Evolutionary conservation across 1,139 yeast genomes (phyloP), one percentile per base, ranked within the genome.

Genomic region (Scheffersomyces illinoinensis): DNA sequence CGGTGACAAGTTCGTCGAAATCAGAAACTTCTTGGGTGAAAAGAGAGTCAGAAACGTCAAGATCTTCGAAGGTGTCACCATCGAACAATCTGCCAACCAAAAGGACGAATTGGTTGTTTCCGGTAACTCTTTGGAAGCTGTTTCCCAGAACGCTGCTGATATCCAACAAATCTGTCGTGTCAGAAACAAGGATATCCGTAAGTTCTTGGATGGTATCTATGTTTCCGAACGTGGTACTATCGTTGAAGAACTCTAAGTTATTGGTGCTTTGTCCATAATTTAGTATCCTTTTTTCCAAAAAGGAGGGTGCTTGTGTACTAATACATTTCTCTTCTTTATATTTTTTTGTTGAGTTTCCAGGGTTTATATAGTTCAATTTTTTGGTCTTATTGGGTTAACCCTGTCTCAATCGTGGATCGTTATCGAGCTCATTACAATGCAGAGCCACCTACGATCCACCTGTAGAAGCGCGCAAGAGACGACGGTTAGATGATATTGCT

Each of bases 141-240:
- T 95, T 72, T 95, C 99, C 69, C 99, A 95, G 85, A 90, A 93
- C 76, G 96, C 97, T 83, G 99, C 99, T 75, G 98, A 93, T 78
- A 87, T 95, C 74, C 98, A 95, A 85, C 99, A 96, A 86, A 87
- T 88, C 83, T 93, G 98, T 87, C 90, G 96, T 82, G 99, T 93
- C 78, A 91, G 98, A 89, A 95, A 95, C 96, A 96, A 96, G 93
- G 99, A 96, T 95, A 95, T 96, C 93, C 93, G 99, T 86, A 95
- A 95, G 90, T 95, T 90, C 86, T 90, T 95, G 88, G 99, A 95
- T 84, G 99, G 99, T 93, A 93, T 95, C 86, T 95, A 95, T 83
- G 99, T 95, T 75, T 93, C 98, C 70, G 96, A 91, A 85, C 91
- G 91, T 84, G 97, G 97, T 77, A 85, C 86, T 78, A 86, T 95